Evolutionary conservation across 1,284 basidiomycete species (phyloP).

Genomic region (Flammula alnicola): DNA sequence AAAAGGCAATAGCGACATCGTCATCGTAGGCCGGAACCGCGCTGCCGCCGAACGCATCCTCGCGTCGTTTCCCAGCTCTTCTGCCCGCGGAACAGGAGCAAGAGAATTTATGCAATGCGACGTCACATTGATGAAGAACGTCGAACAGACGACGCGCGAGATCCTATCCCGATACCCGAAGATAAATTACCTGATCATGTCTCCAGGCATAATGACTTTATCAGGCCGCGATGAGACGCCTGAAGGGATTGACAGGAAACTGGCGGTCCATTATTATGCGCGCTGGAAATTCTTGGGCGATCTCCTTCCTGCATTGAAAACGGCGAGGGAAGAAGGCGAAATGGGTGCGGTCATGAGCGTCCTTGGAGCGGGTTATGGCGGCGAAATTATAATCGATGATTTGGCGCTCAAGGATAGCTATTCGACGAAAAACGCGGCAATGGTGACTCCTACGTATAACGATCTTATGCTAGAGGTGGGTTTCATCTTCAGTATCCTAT

Average conservation of each 20-base stretch:
- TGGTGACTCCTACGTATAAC: constrained; percentile 44
- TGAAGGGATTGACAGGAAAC: constrained; percentile 52
- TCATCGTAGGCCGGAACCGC: constrained; percentile 50
- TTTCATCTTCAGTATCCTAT: neutral
- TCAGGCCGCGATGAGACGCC: constrained; percentile 46
- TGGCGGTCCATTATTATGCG: constrained; percentile 50
- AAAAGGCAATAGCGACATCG: constrained; percentile 45
- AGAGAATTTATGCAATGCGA: constrained; percentile 52
- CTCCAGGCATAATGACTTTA: constrained; percentile 40
- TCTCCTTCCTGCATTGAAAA: constrained; percentile 41
- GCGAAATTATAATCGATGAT: constrained; percentile 43
- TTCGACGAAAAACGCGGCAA: constrained; percentile 34
- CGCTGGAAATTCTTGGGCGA: constrained; percentile 49
- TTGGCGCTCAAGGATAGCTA: constrained; percentile 49
- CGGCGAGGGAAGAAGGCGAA: constrained; percentile 42
- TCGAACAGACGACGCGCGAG: constrained; percentile 35
- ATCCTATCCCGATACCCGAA: constrained; percentile 40
- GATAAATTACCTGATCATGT: constrained; percentile 49
- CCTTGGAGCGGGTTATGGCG: constrained; percentile 41
- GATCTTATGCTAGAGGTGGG: constrained; percentile 51
- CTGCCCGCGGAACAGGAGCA: constrained; percentile 22
- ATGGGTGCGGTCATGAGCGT: constrained; percentile 47
- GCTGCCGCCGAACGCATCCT: constrained; percentile 46
- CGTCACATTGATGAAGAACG: constrained; percentile 47
- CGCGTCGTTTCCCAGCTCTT: constrained; percentile 34